These are phyloP conservation scores for Naumovozyma castellii DNA, from an alignment of 805 yeast genomes.

Conservation along the genomic window DNA sequence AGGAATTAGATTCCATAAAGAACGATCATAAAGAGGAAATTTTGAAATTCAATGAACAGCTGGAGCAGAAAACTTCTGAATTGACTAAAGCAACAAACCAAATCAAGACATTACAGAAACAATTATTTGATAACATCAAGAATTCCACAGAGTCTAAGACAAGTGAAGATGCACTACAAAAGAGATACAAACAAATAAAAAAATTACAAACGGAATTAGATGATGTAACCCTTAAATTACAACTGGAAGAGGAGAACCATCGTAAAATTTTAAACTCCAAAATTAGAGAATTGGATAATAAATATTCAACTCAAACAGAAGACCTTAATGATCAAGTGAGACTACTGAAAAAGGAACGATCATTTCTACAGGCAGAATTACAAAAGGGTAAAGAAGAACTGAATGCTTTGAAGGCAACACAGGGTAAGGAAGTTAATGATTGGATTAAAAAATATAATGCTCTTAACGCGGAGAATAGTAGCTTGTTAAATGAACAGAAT, in stretches of 20 bases:
- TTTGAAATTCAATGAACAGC: not conserved
- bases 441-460: conserved; percentile 12
- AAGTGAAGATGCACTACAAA: conserved; percentile 4
- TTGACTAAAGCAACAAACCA: not conserved
- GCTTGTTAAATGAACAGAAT: conserved; percentile 9
- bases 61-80: not conserved
- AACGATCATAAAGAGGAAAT: not conserved
- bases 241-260: not conserved
- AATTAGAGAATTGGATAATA: not conserved
- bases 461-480: conserved; percentile 13
- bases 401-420: conserved; percentile 9
- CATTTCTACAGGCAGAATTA: not conserved
- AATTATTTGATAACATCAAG: conserved; percentile 1
- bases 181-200: conserved; percentile 2
- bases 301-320: not conserved
- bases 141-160: not conserved
- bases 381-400: not conserved
- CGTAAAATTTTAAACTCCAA: not conserved
- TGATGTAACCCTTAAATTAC: not conserved
- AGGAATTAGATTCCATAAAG: not conserved
- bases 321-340: not conserved
- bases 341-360: not conserved
- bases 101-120: conserved; percentile 1
- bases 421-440: conserved; percentile 10
- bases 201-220: conserved; percentile 3